Percentiles rank a stretch among this genome's conserved stretches.
These are phyloP conservation scores for Maudiozyma bulderi DNA, from an alignment of 805 yeast genomes.

Conservation along the genomic window DNA sequence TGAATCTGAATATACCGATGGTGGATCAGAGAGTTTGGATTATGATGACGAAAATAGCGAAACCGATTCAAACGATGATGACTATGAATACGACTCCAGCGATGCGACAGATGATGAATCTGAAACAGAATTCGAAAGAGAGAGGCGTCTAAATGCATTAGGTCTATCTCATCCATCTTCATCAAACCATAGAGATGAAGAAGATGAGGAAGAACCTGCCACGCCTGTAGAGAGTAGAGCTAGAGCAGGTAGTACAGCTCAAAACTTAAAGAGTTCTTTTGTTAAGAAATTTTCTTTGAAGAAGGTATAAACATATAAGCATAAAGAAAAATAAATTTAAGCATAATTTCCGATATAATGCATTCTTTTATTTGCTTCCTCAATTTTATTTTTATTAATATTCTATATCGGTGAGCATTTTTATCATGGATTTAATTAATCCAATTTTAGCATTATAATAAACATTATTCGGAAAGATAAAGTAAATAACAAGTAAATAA, in stretches of 20 bases:
- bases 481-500: neutral
- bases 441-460: neutral
- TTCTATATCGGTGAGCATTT: neutral
- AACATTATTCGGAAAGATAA: neutral
- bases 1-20: conserved; percentile 8
- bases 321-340: neutral
- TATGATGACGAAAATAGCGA: conserved; percentile 18
- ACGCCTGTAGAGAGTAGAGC: neutral
- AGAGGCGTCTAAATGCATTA: conserved; percentile 51
- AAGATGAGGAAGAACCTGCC: conserved; percentile 32
- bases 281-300: conserved; percentile 9
- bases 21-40: conserved; percentile 15
- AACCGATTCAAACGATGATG: conserved; percentile 12
- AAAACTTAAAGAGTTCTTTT: conserved; percentile 11
- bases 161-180: conserved; percentile 35
- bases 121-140: conserved; percentile 61
- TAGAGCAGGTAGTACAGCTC: conserved; percentile 7
- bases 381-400: neutral
- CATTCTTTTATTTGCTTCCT: no score
- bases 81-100: conserved; percentile 6
- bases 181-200: conserved; percentile 38
- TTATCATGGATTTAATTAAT: neutral
- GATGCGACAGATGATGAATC: conserved; percentile 21
- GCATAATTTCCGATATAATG: neutral
- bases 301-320: neutral